Conservation (phyloP, 2,329 filamentous ascomycete species). For the Amauroascus niger region DNA sequence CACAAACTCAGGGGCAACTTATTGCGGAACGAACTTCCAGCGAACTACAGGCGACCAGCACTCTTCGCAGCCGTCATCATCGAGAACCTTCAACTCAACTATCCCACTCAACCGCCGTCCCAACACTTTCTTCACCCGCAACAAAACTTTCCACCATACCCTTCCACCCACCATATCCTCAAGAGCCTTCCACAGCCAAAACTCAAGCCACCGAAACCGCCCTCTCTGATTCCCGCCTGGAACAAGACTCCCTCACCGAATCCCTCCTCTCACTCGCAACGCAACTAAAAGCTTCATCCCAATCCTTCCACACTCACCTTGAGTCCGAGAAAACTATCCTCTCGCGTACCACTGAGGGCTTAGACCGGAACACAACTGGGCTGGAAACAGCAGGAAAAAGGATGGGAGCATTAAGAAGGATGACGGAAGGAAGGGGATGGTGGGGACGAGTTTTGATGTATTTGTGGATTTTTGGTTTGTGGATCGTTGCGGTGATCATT, state of each 20-base stretch:
- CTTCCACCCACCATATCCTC: slow-evolving; percentile 11
- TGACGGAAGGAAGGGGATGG: slow-evolving; percentile 85
- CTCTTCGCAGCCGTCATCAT: slow-evolving; percentile 23
- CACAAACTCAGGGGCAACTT: slow-evolving; percentile 5
- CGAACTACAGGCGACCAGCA: slow-evolving; percentile 12
- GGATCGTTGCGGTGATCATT: slow-evolving; percentile 65
- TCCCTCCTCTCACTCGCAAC: slow-evolving; percentile 73
- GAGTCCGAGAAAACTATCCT: slow-evolving; percentile 67
- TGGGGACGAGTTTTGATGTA: slow-evolving; percentile 77
- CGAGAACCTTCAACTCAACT: slow-evolving; percentile 15
- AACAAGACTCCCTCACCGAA: slow-evolving; percentile 73
- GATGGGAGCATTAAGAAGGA: slow-evolving; percentile 66
- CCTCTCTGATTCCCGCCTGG: slow-evolving; percentile 63
- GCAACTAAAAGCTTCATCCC: slow-evolving; percentile 64
- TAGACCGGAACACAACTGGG: slow-evolving; percentile 65
- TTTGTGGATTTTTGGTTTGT: slow-evolving; percentile 70
- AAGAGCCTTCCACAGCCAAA: slow-evolving; percentile 16
- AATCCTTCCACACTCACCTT: slow-evolving; percentile 60
- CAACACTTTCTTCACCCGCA: slow-evolving; percentile 8
- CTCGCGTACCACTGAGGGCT: slow-evolving; percentile 58
- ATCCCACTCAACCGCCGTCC: slow-evolving; percentile 14
- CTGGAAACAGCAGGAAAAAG: slow-evolving; percentile 66
- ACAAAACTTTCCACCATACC: slow-evolving; percentile 17
- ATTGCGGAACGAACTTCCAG: background rate
- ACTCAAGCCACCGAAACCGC: slow-evolving; percentile 54